A percentile compares a stretch with the other conserved stretches of the same genome.
Conservation (phyloP, 257 asterid species). For the Lithospermum erythrorhizon region DNA sequence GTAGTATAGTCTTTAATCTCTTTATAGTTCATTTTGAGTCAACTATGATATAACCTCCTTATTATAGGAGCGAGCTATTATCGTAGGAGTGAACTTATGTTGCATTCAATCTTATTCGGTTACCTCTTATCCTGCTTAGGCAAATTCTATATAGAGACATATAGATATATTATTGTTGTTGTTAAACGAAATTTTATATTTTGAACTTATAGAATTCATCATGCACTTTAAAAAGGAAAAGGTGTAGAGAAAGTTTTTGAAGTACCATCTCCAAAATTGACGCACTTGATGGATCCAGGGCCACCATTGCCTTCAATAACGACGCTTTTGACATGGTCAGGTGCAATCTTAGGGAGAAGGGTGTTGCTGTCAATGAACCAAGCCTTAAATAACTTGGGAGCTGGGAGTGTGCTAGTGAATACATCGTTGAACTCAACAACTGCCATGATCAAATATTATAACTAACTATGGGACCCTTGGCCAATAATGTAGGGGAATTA, state of each 20-base stretch:
- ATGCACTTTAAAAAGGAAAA: background rate
- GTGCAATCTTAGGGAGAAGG: slow-evolving; percentile 23
- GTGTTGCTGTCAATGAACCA: slow-evolving; percentile 19
- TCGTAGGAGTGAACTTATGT: too few species aligned
- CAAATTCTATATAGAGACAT: too few species aligned
- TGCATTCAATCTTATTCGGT: too few species aligned
- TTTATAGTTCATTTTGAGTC: too few species aligned
- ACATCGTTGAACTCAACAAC: slow-evolving; percentile 13
- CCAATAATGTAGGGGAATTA: background rate
- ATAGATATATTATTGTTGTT: too few species aligned
- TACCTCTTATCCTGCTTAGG: too few species aligned
- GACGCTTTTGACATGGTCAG: slow-evolving; percentile 17
- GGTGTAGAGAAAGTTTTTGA: too few species aligned
- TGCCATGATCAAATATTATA: slow-evolving; percentile 8
- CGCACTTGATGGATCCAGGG: slow-evolving; percentile 18
- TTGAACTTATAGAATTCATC: background rate
- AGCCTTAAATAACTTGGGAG: slow-evolving; percentile 23
- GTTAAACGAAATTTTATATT: too few species aligned
- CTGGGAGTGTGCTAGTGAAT: slow-evolving; percentile 12
- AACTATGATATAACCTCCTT: too few species aligned
- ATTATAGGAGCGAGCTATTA: too few species aligned
- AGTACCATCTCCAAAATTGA: slow-evolving; percentile 17
- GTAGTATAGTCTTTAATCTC: too few species aligned
- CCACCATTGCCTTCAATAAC: slow-evolving; percentile 20
- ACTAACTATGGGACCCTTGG: too few species aligned